Conservation (phyloP, 2,329 filamentous ascomycete species). For the Colletotrichum lentis region DNA sequence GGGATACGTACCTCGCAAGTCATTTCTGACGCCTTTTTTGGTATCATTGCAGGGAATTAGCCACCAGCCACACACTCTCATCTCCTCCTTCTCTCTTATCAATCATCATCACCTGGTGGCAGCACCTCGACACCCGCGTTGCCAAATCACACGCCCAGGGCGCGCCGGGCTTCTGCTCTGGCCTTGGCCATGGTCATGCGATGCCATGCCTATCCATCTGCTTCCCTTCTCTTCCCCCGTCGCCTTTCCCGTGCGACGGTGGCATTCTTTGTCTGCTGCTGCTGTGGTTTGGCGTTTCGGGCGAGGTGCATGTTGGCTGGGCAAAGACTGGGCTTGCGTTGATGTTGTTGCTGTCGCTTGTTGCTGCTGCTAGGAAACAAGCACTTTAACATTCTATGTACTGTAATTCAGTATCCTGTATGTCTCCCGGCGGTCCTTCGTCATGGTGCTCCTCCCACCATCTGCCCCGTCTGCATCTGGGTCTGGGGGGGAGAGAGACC, state of each 20-base stretch:
- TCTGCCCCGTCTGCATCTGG: background rate
- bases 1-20: background rate
- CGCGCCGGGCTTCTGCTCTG: constrained; percentile 14
- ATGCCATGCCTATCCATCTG: constrained; percentile 1
- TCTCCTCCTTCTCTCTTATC: background rate
- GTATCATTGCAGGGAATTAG: constrained; percentile 19
- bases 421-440: background rate
- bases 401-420: constrained; percentile 9
- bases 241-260: background rate
- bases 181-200: background rate
- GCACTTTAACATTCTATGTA: constrained; percentile 5
- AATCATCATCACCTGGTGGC: constrained; percentile 21
- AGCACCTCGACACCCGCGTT: constrained; percentile 10
- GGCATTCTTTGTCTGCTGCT: constrained; percentile 5
- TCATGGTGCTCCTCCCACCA: constrained; percentile 5
- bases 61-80: constrained; percentile 15
- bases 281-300: constrained; percentile 18
- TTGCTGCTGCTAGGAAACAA: background rate
- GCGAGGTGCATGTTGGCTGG: background rate
- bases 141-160: constrained; percentile 14
- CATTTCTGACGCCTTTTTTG: constrained; percentile 16
- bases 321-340: constrained; percentile 20
- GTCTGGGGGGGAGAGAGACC: background rate
- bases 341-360: background rate
- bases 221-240: constrained; percentile 6